Evolutionary conservation across 345 rosid species (phyloP).

Genomic region (Jatropha curcas): DNA sequence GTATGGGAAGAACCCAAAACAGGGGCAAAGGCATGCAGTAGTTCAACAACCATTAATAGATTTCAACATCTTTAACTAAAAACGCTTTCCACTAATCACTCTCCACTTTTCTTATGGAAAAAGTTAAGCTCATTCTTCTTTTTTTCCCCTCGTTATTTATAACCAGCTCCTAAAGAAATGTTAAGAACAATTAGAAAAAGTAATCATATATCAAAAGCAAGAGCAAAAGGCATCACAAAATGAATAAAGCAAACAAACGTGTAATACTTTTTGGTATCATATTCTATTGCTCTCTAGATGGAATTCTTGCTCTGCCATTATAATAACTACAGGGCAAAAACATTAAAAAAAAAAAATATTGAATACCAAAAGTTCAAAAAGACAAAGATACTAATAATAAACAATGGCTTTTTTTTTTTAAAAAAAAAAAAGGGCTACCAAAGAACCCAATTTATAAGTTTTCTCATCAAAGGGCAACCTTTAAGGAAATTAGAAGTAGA

Average conservation of each 20-base stretch:
- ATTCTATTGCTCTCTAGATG: conserved; percentile 27
- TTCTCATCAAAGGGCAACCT: conserved; percentile 5
- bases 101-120: neutral
- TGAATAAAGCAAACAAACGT: conserved; percentile 45
- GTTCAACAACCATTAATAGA: neutral
- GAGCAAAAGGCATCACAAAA: conserved; percentile 22
- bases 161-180: conserved; percentile 6
- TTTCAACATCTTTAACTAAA: neutral
- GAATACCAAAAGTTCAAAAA: neutral
- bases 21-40: neutral
- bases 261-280: conserved; percentile 30
- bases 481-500: conserved; percentile 2
- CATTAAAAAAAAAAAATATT: neutral
- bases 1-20: conserved; percentile 1
- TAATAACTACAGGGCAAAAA: conserved; percentile 21
- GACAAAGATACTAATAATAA: neutral
- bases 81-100: neutral
- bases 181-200: conserved; percentile 7
- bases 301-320: neutral
- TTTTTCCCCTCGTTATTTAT: neutral
- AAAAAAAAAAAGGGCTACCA: conserved; percentile 16
- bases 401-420: neutral
- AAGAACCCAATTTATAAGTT: conserved; percentile 15
- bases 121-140: neutral
- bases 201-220: conserved; percentile 25